Conservation (phyloP, 78 protist genomes). For the Dictyostelium firmibasis region DNA sequence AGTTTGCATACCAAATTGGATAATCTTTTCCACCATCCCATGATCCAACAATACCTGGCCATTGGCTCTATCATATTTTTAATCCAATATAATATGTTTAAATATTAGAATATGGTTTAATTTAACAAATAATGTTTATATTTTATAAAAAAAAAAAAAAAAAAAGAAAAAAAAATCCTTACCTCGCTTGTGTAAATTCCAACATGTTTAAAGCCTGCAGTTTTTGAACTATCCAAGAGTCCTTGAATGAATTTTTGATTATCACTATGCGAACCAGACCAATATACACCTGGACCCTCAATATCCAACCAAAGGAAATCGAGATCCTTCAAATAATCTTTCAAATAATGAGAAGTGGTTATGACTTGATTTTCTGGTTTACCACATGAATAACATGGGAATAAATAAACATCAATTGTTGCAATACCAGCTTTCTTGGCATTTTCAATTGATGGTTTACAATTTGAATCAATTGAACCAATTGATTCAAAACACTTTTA, state of each 20-base stretch:
- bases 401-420: slow-evolving; percentile 59
- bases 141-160: too few relatives aligned
- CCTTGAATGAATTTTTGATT: slow-evolving; percentile 41
- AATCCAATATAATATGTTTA: too few relatives aligned
- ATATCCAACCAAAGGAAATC: slow-evolving; percentile 77
- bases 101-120: too few relatives aligned
- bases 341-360: not conserved
- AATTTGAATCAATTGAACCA: slow-evolving; percentile 22
- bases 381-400: slow-evolving; percentile 74
- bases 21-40: slow-evolving; percentile 36
- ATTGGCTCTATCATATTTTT: slow-evolving; percentile 27
- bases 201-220: slow-evolving; percentile 19
- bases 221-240: slow-evolving; percentile 8
- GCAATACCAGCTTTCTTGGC: slow-evolving; percentile 41
- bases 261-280: not conserved
- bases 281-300: slow-evolving; percentile 76
- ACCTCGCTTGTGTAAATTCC: slow-evolving; percentile 75
- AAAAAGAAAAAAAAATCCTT: not conserved
- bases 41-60: slow-evolving; percentile 57
- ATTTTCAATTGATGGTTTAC: slow-evolving; percentile 25
- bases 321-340: not conserved
- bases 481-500: slow-evolving; percentile 10
- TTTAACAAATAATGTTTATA: too few relatives aligned
- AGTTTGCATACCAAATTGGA: slow-evolving; percentile 72
- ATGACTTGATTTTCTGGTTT: slow-evolving; percentile 32